Base-by-base conservation (phyloP, 1,139 yeast species). In the Yamadazyma oceani region DNA sequence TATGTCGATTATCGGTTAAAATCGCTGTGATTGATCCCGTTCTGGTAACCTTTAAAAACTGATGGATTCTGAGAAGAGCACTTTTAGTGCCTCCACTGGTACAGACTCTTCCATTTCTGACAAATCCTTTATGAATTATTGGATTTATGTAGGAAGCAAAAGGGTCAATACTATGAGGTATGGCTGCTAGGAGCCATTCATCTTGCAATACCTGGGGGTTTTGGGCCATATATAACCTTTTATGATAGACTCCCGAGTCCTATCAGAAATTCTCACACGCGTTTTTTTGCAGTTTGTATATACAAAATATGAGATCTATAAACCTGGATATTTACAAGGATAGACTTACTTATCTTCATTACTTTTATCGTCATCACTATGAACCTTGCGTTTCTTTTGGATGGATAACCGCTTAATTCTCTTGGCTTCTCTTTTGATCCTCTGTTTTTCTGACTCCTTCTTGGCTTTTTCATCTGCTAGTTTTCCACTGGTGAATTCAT, bases 381-480 rank as follows among this genome's bases (percentile, higher is more conserved):
- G 31, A 5, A 19, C 30, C 26, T 35, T 38, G 9, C 44, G 37
- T 31, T 30, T 41, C 38, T 43, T 49, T 22, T 41, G 46, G 9
- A 41, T 30, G 3, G 51, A 51, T 31, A 66, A 46, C 34, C 74
- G 45, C 40, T 64, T 60, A n/a, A 46, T 42, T 39, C 73, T 49
- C 42, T 63, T 66, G 9, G 64, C 62, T 37, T 64, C 73, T 35
- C 69, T 51, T 45, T 67, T 68, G 34, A 59, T 66, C 22, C 46
- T 45, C 30, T 50, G 53, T 44, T 53, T 60, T 44, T 52, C 48
- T 19, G 43, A 25, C 34, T 62, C 61, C 40, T 53, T 59, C 31
- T 54, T 55, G 11, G 49, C 56, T 32, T 54, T 57, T 13, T 52
- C 59, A 17, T 54, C 55, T 17, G 43, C 44, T 10, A 34, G 35